Base-by-base conservation (phyloP, 108 stramenopile genomes). In the Fragilariopsis cylindrus region DNA sequence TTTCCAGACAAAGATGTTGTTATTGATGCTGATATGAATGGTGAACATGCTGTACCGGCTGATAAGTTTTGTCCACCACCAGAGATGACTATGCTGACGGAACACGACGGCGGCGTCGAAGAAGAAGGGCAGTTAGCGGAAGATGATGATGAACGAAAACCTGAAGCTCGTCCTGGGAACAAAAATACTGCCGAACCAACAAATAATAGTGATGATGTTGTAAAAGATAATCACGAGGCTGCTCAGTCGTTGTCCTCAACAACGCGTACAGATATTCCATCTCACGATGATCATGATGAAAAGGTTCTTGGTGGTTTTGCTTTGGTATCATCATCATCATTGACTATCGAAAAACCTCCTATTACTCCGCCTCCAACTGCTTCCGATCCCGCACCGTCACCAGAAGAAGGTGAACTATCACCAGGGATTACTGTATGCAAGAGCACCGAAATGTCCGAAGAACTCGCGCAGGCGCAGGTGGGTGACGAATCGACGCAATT, bases 1-100 rank as follows among this genome's bases (percentile, higher is more conserved):
- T 95, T 92, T 79, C 94, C 94, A 7, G 94, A 95, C 63, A 83
- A 86, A 66, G 94, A 95, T 75, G 85, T 95, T 50, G 81, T 92
- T 56, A 86, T 95, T 11, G 94, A 95, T 71, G 91, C 82, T 49
- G 81, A 70, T 19, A 54, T 50, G 55, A 94, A 94, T 83, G 91
- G 90, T 13, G 62, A 55, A n/a, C 93, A 94, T 77, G 11, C 13
- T 50, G 63, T 70, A 58, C 67, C 56, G 6, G 78, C 67, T 12
- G 74, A 50, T 48, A 71, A 52, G 41, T 86, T 87, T 78, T 44
- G 85, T 30, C 83, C 88, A 21, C 83, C 72, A 11, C 9, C 30
- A 30, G 30, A 30, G 1, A 30, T 30, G 30, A 30, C 2, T 30
- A 30, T 30, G 30, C 1, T 30, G 30, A 30, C 30, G 30, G 30